Evolutionary conservation across 1,284 basidiomycete genomes (phyloP).

Genomic region (Tylopilus sp.): DNA sequence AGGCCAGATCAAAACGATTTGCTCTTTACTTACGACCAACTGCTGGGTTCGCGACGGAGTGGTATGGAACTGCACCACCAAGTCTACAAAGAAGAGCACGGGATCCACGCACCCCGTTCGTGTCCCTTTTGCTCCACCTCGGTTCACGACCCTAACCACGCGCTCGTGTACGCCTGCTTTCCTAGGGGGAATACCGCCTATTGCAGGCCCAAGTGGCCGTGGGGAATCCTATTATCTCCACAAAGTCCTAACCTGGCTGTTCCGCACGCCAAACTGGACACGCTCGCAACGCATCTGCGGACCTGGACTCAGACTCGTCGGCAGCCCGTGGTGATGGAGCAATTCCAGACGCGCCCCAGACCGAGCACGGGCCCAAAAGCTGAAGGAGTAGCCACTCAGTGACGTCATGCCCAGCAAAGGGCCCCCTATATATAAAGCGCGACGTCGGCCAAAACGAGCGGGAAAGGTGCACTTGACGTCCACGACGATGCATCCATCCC

Average conservation of each 20-base stretch:
- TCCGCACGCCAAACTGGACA: neutral
- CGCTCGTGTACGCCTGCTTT: too few species aligned
- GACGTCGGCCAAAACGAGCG: conserved; percentile 20
- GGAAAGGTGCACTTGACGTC: neutral
- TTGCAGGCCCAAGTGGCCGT: conserved; percentile 17
- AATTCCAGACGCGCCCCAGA: conserved; percentile 2
- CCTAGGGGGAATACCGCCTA: conserved; percentile 26
- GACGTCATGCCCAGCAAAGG: conserved; percentile 24
- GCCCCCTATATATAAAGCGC: conserved; percentile 21
- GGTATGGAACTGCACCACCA: conserved; percentile 18
- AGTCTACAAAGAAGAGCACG: conserved; percentile 16
- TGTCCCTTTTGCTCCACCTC: neutral
- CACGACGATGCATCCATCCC: conserved; percentile 26
- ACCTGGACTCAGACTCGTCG: neutral
- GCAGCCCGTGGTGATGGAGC: neutral
- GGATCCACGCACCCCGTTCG: conserved; percentile 16
- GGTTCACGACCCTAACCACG: neutral
- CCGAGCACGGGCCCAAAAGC: neutral
- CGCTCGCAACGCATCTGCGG: neutral
- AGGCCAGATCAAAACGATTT: too few species aligned
- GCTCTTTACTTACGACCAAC: too few species aligned
- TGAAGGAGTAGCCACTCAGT: conserved; percentile 8
- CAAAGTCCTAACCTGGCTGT: neutral
- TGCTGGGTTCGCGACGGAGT: conserved; percentile 17
- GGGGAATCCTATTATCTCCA: conserved; percentile 11